phyloP scores from a whole-genome alignment of 495 filamentous ascomycete genomes.

The Neurospora sp. region DNA sequence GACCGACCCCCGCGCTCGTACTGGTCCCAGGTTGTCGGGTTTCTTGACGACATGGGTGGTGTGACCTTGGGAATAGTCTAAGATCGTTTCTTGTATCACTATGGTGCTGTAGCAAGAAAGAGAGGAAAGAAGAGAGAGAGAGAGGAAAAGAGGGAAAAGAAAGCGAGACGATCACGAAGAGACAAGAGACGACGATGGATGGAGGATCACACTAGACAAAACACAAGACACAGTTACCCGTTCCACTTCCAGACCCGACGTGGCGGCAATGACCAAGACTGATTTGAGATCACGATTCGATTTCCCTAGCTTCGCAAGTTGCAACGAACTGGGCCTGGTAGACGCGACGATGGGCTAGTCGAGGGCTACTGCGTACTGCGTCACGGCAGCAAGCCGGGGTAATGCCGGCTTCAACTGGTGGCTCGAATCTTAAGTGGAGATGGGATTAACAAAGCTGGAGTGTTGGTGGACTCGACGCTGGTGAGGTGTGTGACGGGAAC shows the following conservation, averaged over 20 bases:
- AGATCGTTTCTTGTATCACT: neutral
- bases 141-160: neutral
- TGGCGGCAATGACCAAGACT: neutral
- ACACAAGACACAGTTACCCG: neutral
- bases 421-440: neutral
- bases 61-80: neutral
- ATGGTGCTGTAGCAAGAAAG: neutral
- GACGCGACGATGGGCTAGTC: neutral
- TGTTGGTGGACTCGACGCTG: neutral
- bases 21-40: slow-evolving; percentile 46
- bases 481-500: neutral
- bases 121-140: neutral
- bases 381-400: neutral
- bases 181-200: neutral
- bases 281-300: neutral
- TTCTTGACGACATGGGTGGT: slow-evolving; percentile 23
- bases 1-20: slow-evolving; percentile 25
- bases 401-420: neutral
- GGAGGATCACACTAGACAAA: neutral
- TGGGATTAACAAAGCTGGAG: neutral
- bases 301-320: neutral
- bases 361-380: neutral
- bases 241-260: neutral
- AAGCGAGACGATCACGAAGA: neutral
- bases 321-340: neutral